phyloP scores from a whole-genome alignment of 257 asterid genomes.

The Knoxia roxburghii region DNA sequence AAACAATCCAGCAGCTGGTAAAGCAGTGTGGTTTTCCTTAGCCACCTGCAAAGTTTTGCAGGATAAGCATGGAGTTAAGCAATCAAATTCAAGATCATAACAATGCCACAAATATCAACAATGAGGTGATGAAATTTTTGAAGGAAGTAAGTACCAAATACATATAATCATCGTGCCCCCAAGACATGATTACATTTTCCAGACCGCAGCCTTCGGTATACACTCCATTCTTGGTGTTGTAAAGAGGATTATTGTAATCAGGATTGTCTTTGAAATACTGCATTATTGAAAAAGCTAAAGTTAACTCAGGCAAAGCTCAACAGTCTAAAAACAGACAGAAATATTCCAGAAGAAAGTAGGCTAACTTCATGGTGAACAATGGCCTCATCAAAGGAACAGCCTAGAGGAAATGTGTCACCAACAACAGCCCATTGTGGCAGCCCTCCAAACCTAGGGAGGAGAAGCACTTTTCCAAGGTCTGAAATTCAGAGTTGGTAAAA shows the following conservation, averaged over 20 bases:
- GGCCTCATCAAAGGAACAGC: slow-evolving; percentile 46
- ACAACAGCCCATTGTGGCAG: slow-evolving; percentile 49
- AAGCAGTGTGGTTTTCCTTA: slow-evolving; percentile 32
- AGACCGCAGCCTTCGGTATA: slow-evolving; percentile 43
- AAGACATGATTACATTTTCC: slow-evolving; percentile 40
- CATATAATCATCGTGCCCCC: slow-evolving; percentile 55
- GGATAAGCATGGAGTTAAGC: not conserved
- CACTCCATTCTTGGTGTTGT: slow-evolving; percentile 38
- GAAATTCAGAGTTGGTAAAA: not conserved
- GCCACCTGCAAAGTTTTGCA: slow-evolving; percentile 31
- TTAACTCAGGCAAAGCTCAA: not conserved
- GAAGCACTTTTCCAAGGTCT: slow-evolving; percentile 44
- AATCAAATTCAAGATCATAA: not conserved
- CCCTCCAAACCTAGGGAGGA: slow-evolving; percentile 36
- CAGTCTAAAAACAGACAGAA: too few relatives aligned
- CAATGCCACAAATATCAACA: not conserved
- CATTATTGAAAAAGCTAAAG: not conserved
- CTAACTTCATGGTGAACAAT: slow-evolving; percentile 36
- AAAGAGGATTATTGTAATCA: slow-evolving; percentile 19
- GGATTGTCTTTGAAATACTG: slow-evolving; percentile 35
- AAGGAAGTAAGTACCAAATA: slow-evolving; percentile 31
- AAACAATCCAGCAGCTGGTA: slow-evolving; percentile 41
- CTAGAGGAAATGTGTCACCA: slow-evolving; percentile 46
- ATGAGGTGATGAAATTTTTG: not conserved
- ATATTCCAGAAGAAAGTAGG: not conserved